These are phyloP conservation scores for Dichotomopilus funicola DNA, from an alignment of 2,329 filamentous ascomycete species.

Conservation along the genomic window DNA sequence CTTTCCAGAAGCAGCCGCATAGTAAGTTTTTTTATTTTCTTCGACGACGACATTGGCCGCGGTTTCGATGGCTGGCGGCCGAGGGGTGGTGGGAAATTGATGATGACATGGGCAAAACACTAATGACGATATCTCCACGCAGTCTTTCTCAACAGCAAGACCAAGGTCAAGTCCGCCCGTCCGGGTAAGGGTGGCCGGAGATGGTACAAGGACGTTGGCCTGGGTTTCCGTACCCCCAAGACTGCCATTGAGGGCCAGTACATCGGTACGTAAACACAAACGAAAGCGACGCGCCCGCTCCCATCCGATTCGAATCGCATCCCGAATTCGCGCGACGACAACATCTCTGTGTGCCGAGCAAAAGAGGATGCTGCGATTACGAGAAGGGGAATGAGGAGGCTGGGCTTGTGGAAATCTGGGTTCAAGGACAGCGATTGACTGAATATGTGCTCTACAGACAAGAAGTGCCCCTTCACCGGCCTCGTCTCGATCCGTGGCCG, in stretches of 20 bases:
- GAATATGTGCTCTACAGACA: conserved; percentile 58
- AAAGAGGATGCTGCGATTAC: neutral
- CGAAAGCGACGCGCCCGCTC: neutral
- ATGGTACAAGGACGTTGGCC: conserved; percentile 97
- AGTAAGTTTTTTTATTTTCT: conserved; percentile 33
- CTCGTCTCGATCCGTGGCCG: conserved; percentile 98
- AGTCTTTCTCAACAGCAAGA: conserved; percentile 96
- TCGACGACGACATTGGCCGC: neutral
- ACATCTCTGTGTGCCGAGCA: neutral
- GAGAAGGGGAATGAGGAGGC: neutral
- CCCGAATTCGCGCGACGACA: conserved; percentile 5
- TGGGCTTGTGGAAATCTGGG: neutral
- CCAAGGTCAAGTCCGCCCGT: conserved; percentile 74
- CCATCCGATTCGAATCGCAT: conserved; percentile 7
- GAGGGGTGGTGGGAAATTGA: conserved; percentile 5
- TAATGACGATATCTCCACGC: conserved; percentile 17
- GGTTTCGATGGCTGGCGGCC: neutral
- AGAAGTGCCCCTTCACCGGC: conserved; percentile 99
- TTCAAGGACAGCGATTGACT: conserved; percentile 14
- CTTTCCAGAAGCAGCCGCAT: conserved; percentile 99
- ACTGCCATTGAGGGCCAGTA: conserved; percentile 97
- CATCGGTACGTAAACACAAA: conserved; percentile 70
- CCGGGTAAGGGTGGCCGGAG: conserved; percentile 88
- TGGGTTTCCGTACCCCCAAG: conserved; percentile 98
- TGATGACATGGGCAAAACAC: conserved; percentile 6